Evolutionary conservation across 2,329 filamentous ascomycete genomes (phyloP).

Genomic region (Phoma sp.): DNA sequence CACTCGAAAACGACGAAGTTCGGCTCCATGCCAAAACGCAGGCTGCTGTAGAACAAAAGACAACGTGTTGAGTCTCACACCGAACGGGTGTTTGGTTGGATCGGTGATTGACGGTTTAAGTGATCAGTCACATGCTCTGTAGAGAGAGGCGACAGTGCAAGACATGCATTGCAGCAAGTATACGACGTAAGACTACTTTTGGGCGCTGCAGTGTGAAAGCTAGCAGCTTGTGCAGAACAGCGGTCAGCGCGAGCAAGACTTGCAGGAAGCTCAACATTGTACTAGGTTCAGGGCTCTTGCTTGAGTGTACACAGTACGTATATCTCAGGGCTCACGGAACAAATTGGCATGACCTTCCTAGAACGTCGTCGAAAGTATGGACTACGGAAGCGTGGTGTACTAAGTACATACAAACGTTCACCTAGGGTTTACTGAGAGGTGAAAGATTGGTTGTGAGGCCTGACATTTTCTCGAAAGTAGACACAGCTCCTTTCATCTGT

Average conservation of each 20-base stretch:
- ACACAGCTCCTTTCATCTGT: neutral
- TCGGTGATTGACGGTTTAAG: too few species aligned
- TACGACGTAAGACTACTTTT: neutral
- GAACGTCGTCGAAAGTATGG: too few species aligned
- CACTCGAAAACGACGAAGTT: neutral
- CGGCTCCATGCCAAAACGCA: neutral
- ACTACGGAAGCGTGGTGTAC: neutral
- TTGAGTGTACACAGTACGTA: neutral
- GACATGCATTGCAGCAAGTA: conserved; percentile 3
- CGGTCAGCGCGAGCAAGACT: conserved; percentile 5
- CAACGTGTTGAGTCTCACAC: neutral
- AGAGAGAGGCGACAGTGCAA: neutral
- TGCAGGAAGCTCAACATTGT: neutral
- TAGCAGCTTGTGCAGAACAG: conserved; percentile 10
- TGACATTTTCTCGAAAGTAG: neutral
- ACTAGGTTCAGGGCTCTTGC: neutral
- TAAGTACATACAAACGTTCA: neutral
- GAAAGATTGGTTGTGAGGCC: neutral
- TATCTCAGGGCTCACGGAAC: too few species aligned
- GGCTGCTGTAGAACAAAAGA: neutral
- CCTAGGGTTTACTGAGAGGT: neutral
- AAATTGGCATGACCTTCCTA: too few species aligned
- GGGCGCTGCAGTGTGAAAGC: conserved; percentile 1
- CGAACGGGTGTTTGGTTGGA: too few species aligned
- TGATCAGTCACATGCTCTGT: neutral